A percentile compares a stretch with the other conserved stretches of the same genome.
Conservation (phyloP, 148 eudicot genomes). For the Persicaria tinctoria region DNA sequence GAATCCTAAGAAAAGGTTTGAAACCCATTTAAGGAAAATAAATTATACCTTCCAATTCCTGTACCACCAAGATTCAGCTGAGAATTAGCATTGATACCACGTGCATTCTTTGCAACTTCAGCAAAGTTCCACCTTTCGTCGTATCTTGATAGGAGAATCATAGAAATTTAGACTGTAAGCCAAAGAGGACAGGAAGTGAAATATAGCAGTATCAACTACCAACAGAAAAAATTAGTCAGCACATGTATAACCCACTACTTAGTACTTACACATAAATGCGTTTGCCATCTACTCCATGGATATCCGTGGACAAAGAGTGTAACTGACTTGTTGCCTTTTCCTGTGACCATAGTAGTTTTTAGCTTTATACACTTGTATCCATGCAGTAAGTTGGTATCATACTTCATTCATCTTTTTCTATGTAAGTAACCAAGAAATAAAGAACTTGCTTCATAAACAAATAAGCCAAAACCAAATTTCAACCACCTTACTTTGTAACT, state of each 20-base stretch:
- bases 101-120: constrained; percentile 84
- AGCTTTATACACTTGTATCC: background rate
- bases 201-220: background rate
- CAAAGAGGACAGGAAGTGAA: constrained; percentile 6
- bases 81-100: constrained; percentile 90
- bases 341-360: constrained; percentile 28
- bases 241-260: constrained; percentile 21
- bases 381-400: background rate
- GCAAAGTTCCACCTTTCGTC: constrained; percentile 99
- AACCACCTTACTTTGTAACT: background rate
- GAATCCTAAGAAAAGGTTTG: background rate
- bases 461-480: background rate
- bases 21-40: background rate
- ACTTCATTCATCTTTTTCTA: background rate
- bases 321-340: constrained; percentile 62
- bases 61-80: constrained; percentile 82
- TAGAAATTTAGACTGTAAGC: background rate
- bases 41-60: constrained; percentile 80
- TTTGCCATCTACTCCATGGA: constrained; percentile 73
- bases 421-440: constrained; percentile 3
- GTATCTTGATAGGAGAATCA: constrained; percentile 41
- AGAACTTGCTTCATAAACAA: background rate
- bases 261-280: constrained; percentile 83
- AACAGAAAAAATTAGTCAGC: background rate
- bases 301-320: constrained; percentile 40